Conservation (phyloP, 1,139 yeast species). For the Blastobotrys arbuscula region DNA sequence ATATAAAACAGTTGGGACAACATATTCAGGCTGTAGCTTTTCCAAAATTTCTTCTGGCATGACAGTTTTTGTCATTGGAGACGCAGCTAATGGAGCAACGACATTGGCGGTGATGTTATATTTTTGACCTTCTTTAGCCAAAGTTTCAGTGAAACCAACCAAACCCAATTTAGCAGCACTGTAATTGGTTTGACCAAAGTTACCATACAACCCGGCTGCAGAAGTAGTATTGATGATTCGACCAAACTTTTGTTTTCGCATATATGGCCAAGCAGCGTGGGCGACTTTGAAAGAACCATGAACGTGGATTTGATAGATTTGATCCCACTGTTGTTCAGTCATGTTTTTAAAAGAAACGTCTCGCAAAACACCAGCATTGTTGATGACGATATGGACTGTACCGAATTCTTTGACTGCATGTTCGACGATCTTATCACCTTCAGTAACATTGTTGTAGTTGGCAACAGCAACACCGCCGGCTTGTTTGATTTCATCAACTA, state of each 20-base stretch:
- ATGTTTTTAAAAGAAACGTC: conserved; percentile 64
- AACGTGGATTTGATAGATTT: conserved; percentile 81
- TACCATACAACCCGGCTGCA: conserved; percentile 95
- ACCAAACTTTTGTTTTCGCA: conserved; percentile 80
- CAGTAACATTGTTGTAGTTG: conserved; percentile 85
- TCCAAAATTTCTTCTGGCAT: conserved; percentile 82
- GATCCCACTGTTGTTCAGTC: conserved; percentile 72
- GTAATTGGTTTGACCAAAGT: conserved; percentile 95
- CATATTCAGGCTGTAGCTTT: conserved; percentile 76
- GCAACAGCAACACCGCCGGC: conserved; percentile 88
- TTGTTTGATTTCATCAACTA: conserved; percentile 72
- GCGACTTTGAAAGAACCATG: conserved; percentile 85
- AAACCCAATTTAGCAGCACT: conserved; percentile 90
- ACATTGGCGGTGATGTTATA: conserved; percentile 80
- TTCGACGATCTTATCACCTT: conserved; percentile 78
- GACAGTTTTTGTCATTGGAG: conserved; percentile 91
- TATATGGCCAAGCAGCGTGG: conserved; percentile 88
- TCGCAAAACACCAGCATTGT: conserved; percentile 92
- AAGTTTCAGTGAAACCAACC: conserved; percentile 87
- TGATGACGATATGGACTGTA: conserved; percentile 79
- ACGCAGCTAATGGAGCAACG: conserved; percentile 91
- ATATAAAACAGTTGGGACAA: conserved; percentile 81
- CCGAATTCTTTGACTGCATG: conserved; percentile 87
- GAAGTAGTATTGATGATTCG: conserved; percentile 88
- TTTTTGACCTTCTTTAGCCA: conserved; percentile 88